A percentile compares a stretch with the other conserved stretches of the same genome.
Evolutionary conservation across 1,284 basidiomycete species (phyloP).

Genomic region (Malassezia sp.): DNA sequence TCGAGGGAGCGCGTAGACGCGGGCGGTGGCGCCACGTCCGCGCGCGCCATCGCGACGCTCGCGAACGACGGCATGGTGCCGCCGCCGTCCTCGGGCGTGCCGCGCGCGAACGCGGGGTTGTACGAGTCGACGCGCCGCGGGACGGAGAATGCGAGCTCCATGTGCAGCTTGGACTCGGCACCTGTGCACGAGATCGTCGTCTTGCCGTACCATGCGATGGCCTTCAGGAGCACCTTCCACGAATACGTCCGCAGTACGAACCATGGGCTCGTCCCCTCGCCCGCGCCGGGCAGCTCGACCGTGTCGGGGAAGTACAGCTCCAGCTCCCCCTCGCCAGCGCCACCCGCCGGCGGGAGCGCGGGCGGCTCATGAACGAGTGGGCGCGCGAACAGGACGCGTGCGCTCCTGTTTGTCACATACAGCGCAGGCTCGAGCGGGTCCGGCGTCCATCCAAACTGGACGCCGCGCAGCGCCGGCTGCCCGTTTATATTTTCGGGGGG

Average conservation of each 20-base stretch:
- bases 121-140: constrained; percentile 1
- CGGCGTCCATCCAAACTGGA: constrained; percentile 11
- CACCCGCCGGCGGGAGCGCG: too few species aligned
- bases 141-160: constrained; percentile 9
- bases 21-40: not conserved
- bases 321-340: not conserved
- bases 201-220: constrained; percentile 15
- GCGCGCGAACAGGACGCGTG: too few species aligned
- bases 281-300: not conserved
- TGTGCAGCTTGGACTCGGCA: not conserved
- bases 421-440: constrained; percentile 1
- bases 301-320: constrained; percentile 8
- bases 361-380: too few species aligned
- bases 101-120: not conserved
- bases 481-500: constrained; percentile 9
- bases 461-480: constrained; percentile 13
- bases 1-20: not conserved
- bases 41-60: constrained; percentile 1
- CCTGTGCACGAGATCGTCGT: not conserved
- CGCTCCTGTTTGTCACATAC: too few species aligned
- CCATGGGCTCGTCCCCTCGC: not conserved
- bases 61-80: constrained; percentile 5
- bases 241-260: constrained; percentile 16
- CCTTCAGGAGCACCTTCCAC: constrained; percentile 14
- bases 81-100: too few species aligned